Conservation (phyloP, 805 yeast genomes). For the Pichia paraexigua region DNA sequence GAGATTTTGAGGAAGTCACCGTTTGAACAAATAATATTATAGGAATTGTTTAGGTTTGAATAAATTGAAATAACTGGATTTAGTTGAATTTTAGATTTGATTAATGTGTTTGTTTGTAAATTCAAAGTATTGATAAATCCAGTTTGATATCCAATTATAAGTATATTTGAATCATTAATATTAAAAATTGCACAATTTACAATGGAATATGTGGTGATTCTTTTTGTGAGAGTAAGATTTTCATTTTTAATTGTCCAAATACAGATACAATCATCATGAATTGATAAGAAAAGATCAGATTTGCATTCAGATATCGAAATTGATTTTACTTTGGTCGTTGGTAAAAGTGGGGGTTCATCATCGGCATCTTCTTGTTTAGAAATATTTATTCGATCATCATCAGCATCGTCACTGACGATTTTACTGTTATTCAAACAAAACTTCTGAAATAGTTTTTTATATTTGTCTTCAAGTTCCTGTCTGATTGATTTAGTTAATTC, state of each 20-base stretch:
- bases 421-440: neutral
- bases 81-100: neutral
- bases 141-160: conserved; percentile 42
- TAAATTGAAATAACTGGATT: conserved; percentile 17
- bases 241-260: conserved; percentile 18
- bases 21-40: conserved; percentile 10
- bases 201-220: conserved; percentile 32
- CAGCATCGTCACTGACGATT: neutral
- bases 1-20: conserved; percentile 19
- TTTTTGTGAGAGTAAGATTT: conserved; percentile 6
- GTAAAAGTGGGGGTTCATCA: too few relatives aligned
- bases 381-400: neutral
- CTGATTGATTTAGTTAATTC: conserved; percentile 11
- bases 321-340: conserved; percentile 3
- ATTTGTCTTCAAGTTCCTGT: conserved; percentile 5
- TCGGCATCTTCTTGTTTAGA: neutral
- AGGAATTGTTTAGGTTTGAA: conserved; percentile 12
- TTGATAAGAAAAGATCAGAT: neutral
- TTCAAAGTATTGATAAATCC: conserved; percentile 37
- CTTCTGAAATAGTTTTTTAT: conserved; percentile 1
- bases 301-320: neutral
- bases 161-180: conserved; percentile 28
- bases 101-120: neutral
- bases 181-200: conserved; percentile 36
- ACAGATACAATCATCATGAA: conserved; percentile 8